Conservation (phyloP, 2,329 filamentous ascomycete species). For the Teratosphaeria zuluensis region DNA sequence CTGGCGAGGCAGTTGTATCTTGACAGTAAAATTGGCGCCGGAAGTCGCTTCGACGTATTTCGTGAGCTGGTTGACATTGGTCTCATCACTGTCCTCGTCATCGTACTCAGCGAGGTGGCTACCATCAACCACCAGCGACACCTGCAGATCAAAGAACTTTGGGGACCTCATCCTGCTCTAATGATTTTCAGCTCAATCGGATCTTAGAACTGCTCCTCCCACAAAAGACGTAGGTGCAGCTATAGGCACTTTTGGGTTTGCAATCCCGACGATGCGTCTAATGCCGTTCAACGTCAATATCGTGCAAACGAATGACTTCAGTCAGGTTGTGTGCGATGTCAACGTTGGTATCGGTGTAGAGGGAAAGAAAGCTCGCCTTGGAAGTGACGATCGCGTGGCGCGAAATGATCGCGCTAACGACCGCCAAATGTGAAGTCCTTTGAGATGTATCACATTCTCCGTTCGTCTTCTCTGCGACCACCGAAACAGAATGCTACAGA, state of each 20-base stretch:
- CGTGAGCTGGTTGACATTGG: not conserved
- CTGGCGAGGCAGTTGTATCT: not conserved
- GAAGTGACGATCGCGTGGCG: not conserved
- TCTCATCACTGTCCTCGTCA: no score
- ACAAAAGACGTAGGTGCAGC: no score
- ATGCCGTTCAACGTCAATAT: no score
- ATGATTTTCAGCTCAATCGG: no score
- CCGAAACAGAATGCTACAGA: not conserved
- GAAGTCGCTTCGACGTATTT: slow-evolving; percentile 3
- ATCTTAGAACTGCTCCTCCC: no score
- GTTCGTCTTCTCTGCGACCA: not conserved
- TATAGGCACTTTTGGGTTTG: no score
- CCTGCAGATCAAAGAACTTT: not conserved
- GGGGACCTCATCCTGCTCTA: not conserved
- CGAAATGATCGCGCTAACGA: not conserved
- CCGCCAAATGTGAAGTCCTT: not conserved
- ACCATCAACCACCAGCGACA: not conserved
- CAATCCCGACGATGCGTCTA: no score
- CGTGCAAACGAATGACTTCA: no score
- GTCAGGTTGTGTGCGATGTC: no score
- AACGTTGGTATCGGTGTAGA: no score
- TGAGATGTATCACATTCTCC: no score
- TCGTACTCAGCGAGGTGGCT: not conserved
- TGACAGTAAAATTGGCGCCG: slow-evolving; percentile 1
- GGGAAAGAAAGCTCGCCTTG: not conserved